Conservation (phyloP, 345 rosid species). For the Syzygium aromaticum region DNA sequence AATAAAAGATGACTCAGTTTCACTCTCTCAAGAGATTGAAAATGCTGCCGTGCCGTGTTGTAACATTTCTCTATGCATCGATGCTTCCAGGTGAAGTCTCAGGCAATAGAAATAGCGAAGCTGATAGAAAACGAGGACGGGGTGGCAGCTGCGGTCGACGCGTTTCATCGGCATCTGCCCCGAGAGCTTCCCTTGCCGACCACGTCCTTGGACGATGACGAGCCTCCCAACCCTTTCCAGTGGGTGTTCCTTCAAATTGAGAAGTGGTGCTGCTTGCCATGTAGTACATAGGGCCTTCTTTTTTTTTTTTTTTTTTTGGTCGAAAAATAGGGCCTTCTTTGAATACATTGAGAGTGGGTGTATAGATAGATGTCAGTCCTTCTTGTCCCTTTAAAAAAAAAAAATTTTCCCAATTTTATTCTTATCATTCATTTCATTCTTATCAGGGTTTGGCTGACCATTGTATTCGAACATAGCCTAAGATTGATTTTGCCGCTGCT, state of each 20-base stretch:
- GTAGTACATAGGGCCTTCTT: background rate
- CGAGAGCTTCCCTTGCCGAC: conserved; percentile 45
- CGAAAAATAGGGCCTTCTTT: background rate
- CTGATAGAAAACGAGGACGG: conserved; percentile 90
- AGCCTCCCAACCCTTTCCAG: conserved; percentile 41
- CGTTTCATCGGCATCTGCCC: conserved; percentile 88
- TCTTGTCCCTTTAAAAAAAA: no score
- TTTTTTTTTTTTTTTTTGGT: no score
- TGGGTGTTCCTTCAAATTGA: conserved; percentile 61
- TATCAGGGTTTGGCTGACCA: background rate
- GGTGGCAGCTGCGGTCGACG: conserved; percentile 81
- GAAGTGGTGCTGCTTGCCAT: conserved; percentile 40
- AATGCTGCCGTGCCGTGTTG: fast-evolving
- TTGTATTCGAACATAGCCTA: background rate
- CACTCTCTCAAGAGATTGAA: background rate
- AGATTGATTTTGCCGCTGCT: background rate
- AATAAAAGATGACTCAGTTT: background rate
- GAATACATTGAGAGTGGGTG: background rate
- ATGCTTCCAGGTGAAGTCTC: conserved; percentile 57
- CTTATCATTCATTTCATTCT: conserved; percentile 5
- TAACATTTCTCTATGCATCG: background rate
- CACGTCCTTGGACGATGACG: conserved; percentile 32
- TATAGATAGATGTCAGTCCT: background rate
- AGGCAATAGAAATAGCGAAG: conserved; percentile 60
- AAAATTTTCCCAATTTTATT: background rate